Evolutionary conservation across 164 flowering plant species (phyloP), one percentile per base, ranked within the genome.

Genomic region (Cinnamomum chago): DNA sequence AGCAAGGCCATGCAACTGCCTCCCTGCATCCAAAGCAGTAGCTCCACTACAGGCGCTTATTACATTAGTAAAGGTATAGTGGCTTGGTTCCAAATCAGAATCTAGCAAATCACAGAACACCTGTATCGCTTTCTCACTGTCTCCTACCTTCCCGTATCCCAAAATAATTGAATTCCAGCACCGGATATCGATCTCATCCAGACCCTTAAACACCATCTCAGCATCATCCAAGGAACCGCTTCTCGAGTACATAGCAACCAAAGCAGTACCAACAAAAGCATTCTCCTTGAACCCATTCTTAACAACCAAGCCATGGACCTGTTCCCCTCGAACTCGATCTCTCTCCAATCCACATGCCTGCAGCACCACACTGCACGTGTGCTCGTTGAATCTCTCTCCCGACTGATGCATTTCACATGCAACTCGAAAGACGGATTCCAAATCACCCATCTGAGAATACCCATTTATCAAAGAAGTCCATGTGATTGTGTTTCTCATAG

Each of bases 381-480:
- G 80, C 62, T 79, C 83, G 72, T 73, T 80, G 40, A 84, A 76
- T 33, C 28, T 71, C 69, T 82, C 82, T 11, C 75, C 83, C 17
- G 15, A 66, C 15, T 66, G 12, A 73, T 50, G 68, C 83, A 84
- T 78, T 50, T 82, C 76, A 0, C n/a, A 18, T 0, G 79, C 75
- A 69, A 82, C 33, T 28, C 58, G 62, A 70, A 81, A 77, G 1
- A 79, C 78, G 23, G 82, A 79, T 47, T 76, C 81, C 3, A 62
- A 35, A 65, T 84, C 83, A 22, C 65, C 52, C 40, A 62, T 65
- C 51, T 74, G 72, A 24, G 75, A 74, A 74, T 81, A 80, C 71
- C 83, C 84, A 69, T 78, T 82, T 10, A 84, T 72, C 69, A 84
- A 58, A 35, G 86, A 68, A 70, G 84, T 84, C 86, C 86, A 84